Percentiles rank a stretch among this genome's conserved stretches.
These are phyloP conservation scores for Iris macrosiphon DNA, from an alignment of 106 monocot genomes.

Conservation along the genomic window DNA sequence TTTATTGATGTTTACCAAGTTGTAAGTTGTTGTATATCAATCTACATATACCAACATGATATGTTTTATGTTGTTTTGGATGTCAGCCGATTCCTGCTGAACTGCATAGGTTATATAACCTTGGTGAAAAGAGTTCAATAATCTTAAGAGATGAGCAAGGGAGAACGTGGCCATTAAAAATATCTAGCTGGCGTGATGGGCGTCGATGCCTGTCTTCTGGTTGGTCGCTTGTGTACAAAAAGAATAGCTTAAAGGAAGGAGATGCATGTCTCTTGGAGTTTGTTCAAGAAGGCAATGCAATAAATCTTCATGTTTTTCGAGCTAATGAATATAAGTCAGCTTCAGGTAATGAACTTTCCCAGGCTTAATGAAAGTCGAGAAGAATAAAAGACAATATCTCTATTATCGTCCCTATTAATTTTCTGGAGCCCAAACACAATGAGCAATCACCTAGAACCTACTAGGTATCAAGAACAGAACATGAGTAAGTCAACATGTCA, in stretches of 20 bases:
- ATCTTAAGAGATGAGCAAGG: constrained; percentile 6
- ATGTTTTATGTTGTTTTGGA: neutral
- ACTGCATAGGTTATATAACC: constrained; percentile 3
- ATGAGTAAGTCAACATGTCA: too few species aligned
- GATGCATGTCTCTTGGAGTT: constrained; percentile 9
- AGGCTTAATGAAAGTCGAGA: too few species aligned
- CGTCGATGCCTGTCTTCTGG: constrained; percentile 7
- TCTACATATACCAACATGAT: too few species aligned
- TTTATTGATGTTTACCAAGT: too few species aligned
- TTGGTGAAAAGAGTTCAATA: constrained; percentile 1
- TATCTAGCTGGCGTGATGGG: constrained; percentile 7
- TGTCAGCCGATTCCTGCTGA: constrained; percentile 5
- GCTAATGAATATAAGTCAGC: neutral
- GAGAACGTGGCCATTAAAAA: neutral
- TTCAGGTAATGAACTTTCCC: neutral
- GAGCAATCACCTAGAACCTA: too few species aligned
- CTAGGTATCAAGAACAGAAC: too few species aligned
- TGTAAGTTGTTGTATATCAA: too few species aligned
- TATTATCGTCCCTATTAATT: too few species aligned
- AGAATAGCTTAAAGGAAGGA: constrained; percentile 3
- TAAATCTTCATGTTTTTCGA: constrained; percentile 10
- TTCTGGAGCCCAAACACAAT: too few species aligned
- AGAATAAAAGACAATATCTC: too few species aligned
- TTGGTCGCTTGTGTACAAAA: constrained; percentile 1
- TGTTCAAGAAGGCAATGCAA: constrained; percentile 5